Conservation (phyloP, 768 basidiomycete species). For the Termitomyces sp. region DNA sequence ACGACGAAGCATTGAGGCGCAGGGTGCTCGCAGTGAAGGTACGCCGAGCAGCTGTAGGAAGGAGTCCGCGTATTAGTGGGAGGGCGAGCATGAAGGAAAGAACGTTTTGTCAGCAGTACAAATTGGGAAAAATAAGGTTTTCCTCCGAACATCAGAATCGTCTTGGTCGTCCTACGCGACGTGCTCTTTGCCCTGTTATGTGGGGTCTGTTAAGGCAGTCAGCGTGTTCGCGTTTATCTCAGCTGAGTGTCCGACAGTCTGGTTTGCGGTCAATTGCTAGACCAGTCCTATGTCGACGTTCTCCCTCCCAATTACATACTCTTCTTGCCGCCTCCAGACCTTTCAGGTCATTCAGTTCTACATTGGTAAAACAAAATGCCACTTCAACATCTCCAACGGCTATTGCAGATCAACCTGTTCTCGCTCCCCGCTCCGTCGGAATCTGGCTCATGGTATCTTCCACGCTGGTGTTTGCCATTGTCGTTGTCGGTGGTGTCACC, state of each 20-base stretch:
- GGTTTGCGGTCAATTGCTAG: not conserved
- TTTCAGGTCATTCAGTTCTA: slow-evolving; percentile 1
- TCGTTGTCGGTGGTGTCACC: slow-evolving; percentile 94
- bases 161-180: slow-evolving; percentile 12
- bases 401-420: slow-evolving; percentile 43
- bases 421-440: slow-evolving; percentile 67
- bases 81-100: slow-evolving; percentile 24
- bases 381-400: not conserved
- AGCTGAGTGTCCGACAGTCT: not conserved
- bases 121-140: not conserved
- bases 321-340: slow-evolving; percentile 3
- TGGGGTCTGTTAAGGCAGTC: slow-evolving; percentile 19
- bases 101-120: slow-evolving; percentile 4
- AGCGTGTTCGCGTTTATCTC: slow-evolving; percentile 5
- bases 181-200: slow-evolving; percentile 2
- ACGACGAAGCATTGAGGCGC: slow-evolving; percentile 13
- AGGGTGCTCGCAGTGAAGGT: slow-evolving; percentile 22
- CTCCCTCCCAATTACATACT: slow-evolving; percentile 1
- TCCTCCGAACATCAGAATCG: not conserved
- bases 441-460: slow-evolving; percentile 85
- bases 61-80: slow-evolving; percentile 24
- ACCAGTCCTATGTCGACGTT: not conserved
- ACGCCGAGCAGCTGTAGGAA: slow-evolving; percentile 20
- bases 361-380: not conserved
- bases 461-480: slow-evolving; percentile 82